These are phyloP conservation scores for Malbranchea cinnamomea DNA, from an alignment of 2,329 filamentous ascomycete genomes.

Conservation along the genomic window DNA sequence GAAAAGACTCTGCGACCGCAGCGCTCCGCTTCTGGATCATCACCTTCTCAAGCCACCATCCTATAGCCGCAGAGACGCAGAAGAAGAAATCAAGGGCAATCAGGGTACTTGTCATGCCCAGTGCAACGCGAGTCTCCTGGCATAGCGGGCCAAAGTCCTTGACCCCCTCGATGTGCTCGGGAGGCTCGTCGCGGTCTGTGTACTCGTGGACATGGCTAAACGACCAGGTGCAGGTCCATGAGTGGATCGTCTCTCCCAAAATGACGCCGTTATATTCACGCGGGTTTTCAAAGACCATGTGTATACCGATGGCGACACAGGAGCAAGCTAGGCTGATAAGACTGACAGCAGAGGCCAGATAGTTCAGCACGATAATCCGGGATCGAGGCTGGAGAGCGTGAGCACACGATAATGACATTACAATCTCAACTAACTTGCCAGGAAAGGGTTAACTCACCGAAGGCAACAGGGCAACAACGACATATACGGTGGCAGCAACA, in stretches of 20 bases:
- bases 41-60: conserved; percentile 16
- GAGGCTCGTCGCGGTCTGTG: conserved; percentile 8
- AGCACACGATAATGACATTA: conserved; percentile 1
- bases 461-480: conserved; percentile 19
- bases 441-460: conserved; percentile 17
- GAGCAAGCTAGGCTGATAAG: conserved; percentile 23
- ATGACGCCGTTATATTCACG: conserved; percentile 16
- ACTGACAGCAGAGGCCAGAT: conserved; percentile 19
- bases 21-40: conserved; percentile 7
- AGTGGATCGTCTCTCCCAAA: conserved; percentile 23
- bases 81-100: conserved; percentile 22
- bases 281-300: conserved; percentile 16
- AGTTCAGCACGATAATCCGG: conserved; percentile 21
- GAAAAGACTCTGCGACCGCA: background rate
- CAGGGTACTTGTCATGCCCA: conserved; percentile 21
- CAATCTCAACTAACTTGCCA: too few species aligned
- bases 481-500: conserved; percentile 19
- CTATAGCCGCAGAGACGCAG: conserved; percentile 17
- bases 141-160: conserved; percentile 25
- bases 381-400: conserved; percentile 19
- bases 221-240: conserved; percentile 29
- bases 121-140: conserved; percentile 20
- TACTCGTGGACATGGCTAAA: too few species aligned
- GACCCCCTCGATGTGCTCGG: conserved; percentile 14
- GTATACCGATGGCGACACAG: conserved; percentile 18